Evolutionary conservation across 2,329 filamentous ascomycete species (phyloP).

Genomic region (Elsinoe ampelina): DNA sequence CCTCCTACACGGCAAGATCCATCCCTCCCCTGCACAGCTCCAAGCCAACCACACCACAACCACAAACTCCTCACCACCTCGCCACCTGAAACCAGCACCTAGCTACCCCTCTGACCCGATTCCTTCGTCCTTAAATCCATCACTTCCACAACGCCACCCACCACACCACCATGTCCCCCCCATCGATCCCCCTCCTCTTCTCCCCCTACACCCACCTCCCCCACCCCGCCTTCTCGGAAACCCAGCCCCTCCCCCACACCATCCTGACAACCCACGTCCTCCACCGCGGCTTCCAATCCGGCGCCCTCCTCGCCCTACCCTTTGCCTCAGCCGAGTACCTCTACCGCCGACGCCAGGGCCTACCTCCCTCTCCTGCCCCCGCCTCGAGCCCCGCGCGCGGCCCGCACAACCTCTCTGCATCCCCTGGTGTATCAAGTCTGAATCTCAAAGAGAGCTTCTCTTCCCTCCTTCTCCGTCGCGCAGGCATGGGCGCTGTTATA

Average conservation of each 20-base stretch:
- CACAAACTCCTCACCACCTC: too few relatives aligned
- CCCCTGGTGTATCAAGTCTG: too few relatives aligned
- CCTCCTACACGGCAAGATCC: too few relatives aligned
- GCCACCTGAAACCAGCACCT: too few relatives aligned
- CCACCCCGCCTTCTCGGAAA: constrained; percentile 51
- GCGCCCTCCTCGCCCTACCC: constrained; percentile 39
- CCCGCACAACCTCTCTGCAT: too few relatives aligned
- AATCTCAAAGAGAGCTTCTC: background rate
- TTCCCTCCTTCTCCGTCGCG: background rate
- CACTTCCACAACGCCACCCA: too few relatives aligned
- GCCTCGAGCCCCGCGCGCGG: too few relatives aligned
- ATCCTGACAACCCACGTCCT: constrained; percentile 54
- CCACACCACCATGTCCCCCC: constrained; percentile 42
- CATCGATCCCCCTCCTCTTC: constrained; percentile 18
- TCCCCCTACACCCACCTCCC: constrained; percentile 29
- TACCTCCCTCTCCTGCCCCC: too few relatives aligned
- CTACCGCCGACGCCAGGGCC: constrained; percentile 20
- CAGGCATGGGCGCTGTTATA: constrained; percentile 34
- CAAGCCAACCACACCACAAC: too few relatives aligned
- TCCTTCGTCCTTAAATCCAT: too few relatives aligned
- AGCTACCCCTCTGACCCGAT: too few relatives aligned
- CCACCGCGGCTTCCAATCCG: constrained; percentile 46
- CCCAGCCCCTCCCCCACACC: constrained; percentile 46
- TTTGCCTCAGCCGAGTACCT: constrained; percentile 25
- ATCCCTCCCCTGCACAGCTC: too few relatives aligned